A percentile compares a stretch with the other conserved stretches of the same genome.
These are phyloP conservation scores for Calonectria montana DNA, from an alignment of 2,329 filamentous ascomycete species.

Conservation along the genomic window DNA sequence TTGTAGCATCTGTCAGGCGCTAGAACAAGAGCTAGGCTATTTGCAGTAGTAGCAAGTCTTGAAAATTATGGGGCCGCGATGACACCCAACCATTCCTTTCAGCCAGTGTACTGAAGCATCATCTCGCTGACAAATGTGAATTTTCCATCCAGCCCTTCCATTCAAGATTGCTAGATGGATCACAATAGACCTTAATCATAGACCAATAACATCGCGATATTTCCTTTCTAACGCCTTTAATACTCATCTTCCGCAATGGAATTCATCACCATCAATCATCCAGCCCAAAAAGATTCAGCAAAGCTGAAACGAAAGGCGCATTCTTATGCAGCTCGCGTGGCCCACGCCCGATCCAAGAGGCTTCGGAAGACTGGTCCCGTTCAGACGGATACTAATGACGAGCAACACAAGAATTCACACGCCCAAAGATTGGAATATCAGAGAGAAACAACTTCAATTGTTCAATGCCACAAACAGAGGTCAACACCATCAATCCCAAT, in stretches of 20 bases:
- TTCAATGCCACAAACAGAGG: neutral
- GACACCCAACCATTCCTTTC: neutral
- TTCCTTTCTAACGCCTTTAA: neutral
- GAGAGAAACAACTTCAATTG: fast-evolving
- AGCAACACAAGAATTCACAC: neutral
- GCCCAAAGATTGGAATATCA: neutral
- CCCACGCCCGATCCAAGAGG: constrained; percentile 22
- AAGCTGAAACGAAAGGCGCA: constrained; percentile 20
- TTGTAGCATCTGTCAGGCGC: constrained; percentile 9
- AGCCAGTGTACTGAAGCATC: neutral
- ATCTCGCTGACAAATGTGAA: constrained; percentile 23
- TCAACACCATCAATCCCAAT: neutral
- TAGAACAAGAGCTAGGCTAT: constrained; percentile 5
- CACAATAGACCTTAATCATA: too few species aligned
- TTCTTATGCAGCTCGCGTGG: constrained; percentile 27
- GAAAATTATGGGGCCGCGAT: neutral
- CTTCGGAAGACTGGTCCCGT: neutral
- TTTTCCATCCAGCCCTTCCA: too few species aligned
- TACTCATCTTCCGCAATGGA: neutral
- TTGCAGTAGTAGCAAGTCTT: constrained; percentile 32
- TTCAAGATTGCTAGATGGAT: neutral
- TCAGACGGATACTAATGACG: neutral
- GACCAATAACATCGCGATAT: neutral
- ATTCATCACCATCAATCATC: constrained; percentile 22
- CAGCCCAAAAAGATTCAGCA: neutral